phyloP scores from a whole-genome alignment of 2,329 filamentous ascomycete genomes.

The Epichloe sylvatica region DNA sequence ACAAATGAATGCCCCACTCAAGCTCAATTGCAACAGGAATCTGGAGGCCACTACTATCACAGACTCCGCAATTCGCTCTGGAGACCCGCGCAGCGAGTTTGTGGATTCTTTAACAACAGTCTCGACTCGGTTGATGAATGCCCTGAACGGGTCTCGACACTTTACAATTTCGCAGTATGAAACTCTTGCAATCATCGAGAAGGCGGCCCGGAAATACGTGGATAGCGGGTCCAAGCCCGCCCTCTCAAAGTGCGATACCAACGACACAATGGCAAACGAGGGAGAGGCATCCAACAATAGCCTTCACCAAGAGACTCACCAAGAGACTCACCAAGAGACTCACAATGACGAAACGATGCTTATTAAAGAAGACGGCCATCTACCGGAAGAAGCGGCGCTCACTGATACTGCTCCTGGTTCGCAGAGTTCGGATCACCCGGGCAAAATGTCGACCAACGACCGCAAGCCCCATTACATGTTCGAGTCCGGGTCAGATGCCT shows the following conservation, averaged over 20 bases:
- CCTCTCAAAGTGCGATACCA: neutral
- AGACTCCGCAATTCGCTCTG: slow-evolving; percentile 5
- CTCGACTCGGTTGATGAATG: slow-evolving; percentile 28
- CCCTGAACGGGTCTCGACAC: slow-evolving; percentile 23
- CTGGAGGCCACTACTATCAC: neutral
- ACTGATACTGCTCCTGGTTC: too few relatives aligned
- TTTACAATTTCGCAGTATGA: slow-evolving; percentile 28
- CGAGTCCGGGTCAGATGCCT: slow-evolving; percentile 8
- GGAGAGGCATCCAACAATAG: neutral
- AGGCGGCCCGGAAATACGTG: slow-evolving; percentile 37
- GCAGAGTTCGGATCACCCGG: neutral
- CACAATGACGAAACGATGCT: neutral
- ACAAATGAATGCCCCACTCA: slow-evolving; percentile 11
- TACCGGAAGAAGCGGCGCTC: neutral
- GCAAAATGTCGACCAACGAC: too few relatives aligned
- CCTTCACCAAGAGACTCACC: neutral
- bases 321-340: neutral
- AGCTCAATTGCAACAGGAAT: slow-evolving; percentile 7
- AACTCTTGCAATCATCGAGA: slow-evolving; percentile 35
- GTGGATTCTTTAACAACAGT: slow-evolving; percentile 24
- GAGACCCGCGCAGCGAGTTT: slow-evolving; percentile 17
- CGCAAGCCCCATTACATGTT: neutral
- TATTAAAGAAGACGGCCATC: neutral
- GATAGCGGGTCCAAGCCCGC: slow-evolving; percentile 12
- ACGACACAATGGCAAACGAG: neutral